Evolutionary conservation across 2,329 filamentous ascomycete species (phyloP).

Genomic region (Exophiala sp.): DNA sequence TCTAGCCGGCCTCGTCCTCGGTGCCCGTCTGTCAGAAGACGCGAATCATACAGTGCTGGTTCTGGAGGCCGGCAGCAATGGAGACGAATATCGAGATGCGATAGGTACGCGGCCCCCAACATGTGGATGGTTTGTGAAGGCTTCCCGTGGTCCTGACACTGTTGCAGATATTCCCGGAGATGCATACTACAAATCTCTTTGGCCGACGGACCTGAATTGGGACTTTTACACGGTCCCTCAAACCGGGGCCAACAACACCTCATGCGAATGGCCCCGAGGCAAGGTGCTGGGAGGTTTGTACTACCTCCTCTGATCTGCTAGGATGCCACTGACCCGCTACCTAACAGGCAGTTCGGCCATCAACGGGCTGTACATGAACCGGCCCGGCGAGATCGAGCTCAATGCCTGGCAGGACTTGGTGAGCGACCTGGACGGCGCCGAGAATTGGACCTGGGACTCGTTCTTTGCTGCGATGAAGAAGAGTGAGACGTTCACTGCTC

Average conservation of each 20-base stretch:
- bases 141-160: conserved; percentile 10
- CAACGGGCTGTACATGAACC: conserved; percentile 35
- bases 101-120: conserved; percentile 31
- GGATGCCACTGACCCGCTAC: conserved; percentile 5
- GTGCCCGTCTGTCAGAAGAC: conserved; percentile 31
- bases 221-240: conserved; percentile 32
- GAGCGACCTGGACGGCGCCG: conserved; percentile 34
- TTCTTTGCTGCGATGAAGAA: conserved; percentile 35
- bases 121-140: background rate
- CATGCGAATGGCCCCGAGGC: conserved; percentile 34
- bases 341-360: conserved; percentile 34
- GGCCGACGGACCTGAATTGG: conserved; percentile 36
- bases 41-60: conserved; percentile 34
- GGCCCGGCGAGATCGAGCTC: conserved; percentile 33
- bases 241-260: conserved; percentile 30
- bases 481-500: conserved; percentile 40
- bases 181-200: conserved; percentile 34
- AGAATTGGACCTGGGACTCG: conserved; percentile 35
- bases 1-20: conserved; percentile 32
- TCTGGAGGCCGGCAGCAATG: conserved; percentile 33
- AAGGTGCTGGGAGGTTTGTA: conserved; percentile 34
- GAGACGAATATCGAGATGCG: conserved; percentile 33
- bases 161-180: conserved; percentile 33
- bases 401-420: conserved; percentile 34
- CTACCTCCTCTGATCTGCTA: background rate